These are phyloP conservation scores for Austroboletus novae-zelandiae DNA, from an alignment of 1,284 basidiomycete genomes.

Conservation along the genomic window DNA sequence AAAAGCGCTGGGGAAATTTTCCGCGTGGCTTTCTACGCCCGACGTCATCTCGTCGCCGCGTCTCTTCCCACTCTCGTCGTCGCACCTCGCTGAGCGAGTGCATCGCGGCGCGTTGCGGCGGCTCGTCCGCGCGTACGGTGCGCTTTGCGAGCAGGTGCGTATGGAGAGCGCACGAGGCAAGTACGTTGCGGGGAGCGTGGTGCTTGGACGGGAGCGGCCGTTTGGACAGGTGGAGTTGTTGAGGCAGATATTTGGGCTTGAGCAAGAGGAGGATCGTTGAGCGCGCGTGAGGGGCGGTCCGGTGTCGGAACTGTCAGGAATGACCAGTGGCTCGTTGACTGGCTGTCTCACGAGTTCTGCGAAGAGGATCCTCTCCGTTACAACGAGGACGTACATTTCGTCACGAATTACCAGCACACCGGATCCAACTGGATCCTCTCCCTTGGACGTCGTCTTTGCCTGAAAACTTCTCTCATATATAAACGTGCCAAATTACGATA, in stretches of 20 bases:
- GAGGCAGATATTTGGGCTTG: slow-evolving; percentile 73
- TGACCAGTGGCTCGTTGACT: too few relatives aligned
- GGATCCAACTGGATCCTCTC: too few relatives aligned
- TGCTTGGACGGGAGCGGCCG: slow-evolving; percentile 79
- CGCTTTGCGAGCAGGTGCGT: slow-evolving; percentile 72
- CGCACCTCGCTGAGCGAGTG: slow-evolving; percentile 63
- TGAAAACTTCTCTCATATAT: too few relatives aligned
- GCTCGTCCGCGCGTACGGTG: slow-evolving; percentile 66
- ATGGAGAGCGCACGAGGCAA: slow-evolving; percentile 53
- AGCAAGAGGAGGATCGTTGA: slow-evolving; percentile 33
- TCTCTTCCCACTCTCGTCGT: slow-evolving; percentile 69
- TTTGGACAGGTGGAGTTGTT: slow-evolving; percentile 73
- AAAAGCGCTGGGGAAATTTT: slow-evolving; percentile 55
- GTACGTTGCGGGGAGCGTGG: slow-evolving; percentile 87
- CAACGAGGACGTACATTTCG: too few relatives aligned
- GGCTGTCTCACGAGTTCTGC: too few relatives aligned
- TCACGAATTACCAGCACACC: too few relatives aligned
- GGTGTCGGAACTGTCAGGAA: too few relatives aligned
- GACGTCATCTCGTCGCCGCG: slow-evolving; percentile 78
- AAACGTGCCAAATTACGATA: too few relatives aligned
- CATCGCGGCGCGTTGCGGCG: slow-evolving; percentile 72
- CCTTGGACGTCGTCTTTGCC: too few relatives aligned
- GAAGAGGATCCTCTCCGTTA: too few relatives aligned
- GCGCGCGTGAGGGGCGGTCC: too few relatives aligned
- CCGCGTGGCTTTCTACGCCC: slow-evolving; percentile 63